Evolutionary conservation across 371 early-diverging fungal genomes (phyloP).

Genomic region (Mycotypha africana): DNA sequence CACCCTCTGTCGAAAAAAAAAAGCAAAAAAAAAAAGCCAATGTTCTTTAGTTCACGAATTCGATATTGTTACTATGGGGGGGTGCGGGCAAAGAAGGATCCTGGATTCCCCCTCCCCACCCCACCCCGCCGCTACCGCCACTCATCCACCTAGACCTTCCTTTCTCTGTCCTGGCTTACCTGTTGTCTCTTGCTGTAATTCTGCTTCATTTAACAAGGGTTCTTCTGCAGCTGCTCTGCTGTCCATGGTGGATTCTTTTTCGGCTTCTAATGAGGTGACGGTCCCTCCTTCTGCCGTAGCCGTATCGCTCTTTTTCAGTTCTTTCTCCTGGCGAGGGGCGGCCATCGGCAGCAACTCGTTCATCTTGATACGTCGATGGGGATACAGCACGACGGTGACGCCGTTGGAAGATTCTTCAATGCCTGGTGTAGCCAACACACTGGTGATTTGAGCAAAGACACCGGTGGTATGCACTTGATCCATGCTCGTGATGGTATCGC

Average conservation of each 20-base stretch:
- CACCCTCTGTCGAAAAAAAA: no score
- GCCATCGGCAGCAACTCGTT: conserved; percentile 57
- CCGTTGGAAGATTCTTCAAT: conserved; percentile 73
- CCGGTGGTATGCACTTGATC: conserved; percentile 86
- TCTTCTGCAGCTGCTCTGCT: conserved; percentile 9
- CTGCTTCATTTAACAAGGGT: conserved; percentile 11
- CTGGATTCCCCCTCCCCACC: no score
- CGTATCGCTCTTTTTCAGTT: conserved; percentile 6
- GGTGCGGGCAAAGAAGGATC: no score
- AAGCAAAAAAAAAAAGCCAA: no score
- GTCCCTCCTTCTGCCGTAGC: conserved; percentile 12
- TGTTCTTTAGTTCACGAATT: no score
- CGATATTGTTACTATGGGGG: no score
- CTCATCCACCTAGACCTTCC: no score
- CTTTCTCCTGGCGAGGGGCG: no score
- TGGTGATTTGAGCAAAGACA: conserved; percentile 96
- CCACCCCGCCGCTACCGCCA: no score
- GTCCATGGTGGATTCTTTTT: conserved; percentile 6
- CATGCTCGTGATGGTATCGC: conserved; percentile 72
- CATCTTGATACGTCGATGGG: conserved; percentile 87
- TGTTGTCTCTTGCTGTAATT: no score
- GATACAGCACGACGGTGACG: conserved; percentile 92
- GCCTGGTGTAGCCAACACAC: conserved; percentile 80
- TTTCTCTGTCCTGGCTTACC: no score
- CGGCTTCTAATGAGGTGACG: no score